Evolutionary conservation across 768 basidiomycete genomes (phyloP).

Genomic region (Mycena floridula): DNA sequence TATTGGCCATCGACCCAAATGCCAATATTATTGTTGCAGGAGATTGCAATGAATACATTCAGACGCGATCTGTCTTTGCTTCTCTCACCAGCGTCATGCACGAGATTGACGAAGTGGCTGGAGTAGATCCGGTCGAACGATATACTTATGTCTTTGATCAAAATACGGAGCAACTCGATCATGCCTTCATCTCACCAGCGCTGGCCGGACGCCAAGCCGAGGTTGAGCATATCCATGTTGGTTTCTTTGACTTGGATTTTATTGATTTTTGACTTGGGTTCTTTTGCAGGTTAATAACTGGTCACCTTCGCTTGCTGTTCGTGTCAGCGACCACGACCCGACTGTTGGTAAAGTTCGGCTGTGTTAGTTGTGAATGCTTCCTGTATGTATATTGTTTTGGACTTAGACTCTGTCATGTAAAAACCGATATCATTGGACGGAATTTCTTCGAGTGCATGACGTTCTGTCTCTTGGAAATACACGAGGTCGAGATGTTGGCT

Average conservation of each 20-base stretch:
- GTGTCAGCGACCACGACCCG: conserved; percentile 59
- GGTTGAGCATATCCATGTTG: conserved; percentile 53
- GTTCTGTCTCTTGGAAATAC: no score
- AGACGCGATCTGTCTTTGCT: conserved; percentile 45
- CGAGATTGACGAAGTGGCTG: conserved; percentile 48
- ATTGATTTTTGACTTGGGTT: not conserved
- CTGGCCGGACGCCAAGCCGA: conserved; percentile 33
- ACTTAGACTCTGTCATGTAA: no score
- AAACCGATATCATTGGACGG: no score
- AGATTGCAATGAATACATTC: conserved; percentile 57
- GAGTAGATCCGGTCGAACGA: conserved; percentile 40
- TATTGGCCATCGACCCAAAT: conserved; percentile 32
- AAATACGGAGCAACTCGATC: conserved; percentile 54
- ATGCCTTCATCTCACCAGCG: conserved; percentile 45
- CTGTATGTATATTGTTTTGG: no score
- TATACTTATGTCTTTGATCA: conserved; percentile 61
- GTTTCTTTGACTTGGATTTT: not conserved
- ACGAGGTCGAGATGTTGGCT: no score
- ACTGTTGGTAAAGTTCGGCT: conserved; percentile 44
- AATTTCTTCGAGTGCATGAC: no score
- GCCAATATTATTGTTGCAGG: conserved; percentile 52
- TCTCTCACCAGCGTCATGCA: conserved; percentile 33
- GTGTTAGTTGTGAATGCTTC: no score
- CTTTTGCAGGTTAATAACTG: conserved; percentile 38
- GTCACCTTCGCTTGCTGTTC: conserved; percentile 31